These are phyloP conservation scores for Pseudonitzschia multiseries DNA, from an alignment of 108 stramenopile species.

Conservation along the genomic window DNA sequence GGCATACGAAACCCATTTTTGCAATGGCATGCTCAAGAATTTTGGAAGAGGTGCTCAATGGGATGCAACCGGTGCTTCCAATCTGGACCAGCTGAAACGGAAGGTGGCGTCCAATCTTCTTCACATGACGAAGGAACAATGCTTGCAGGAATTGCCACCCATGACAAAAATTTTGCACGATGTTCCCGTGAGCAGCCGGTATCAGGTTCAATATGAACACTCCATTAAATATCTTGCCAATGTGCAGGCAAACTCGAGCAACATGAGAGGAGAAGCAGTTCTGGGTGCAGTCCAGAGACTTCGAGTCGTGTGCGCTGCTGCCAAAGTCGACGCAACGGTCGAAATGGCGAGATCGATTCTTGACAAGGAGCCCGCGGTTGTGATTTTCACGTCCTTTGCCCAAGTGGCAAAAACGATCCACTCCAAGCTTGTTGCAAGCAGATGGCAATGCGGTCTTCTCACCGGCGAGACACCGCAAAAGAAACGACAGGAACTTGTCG, in stretches of 20 bases:
- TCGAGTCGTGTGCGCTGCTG: conserved; percentile 8
- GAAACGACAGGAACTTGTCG: conserved; percentile 76
- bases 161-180: conserved; percentile 57
- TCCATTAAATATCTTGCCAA: conserved; percentile 58
- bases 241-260: conserved; percentile 27
- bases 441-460: conserved; percentile 67
- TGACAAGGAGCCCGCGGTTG: conserved; percentile 63
- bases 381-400: conserved; percentile 74
- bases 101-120: conserved; percentile 64
- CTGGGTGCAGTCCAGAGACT: conserved; percentile 41
- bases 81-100: conserved; percentile 46
- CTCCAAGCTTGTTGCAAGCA: conserved; percentile 47
- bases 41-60: conserved; percentile 50
- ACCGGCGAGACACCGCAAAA: conserved; percentile 68
- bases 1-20: conserved; percentile 74
- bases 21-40: conserved; percentile 53
- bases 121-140: conserved; percentile 84
- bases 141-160: conserved; percentile 65
- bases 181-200: conserved; percentile 58
- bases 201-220: conserved; percentile 52
- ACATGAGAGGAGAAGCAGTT: conserved; percentile 50
- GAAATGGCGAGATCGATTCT: conserved; percentile 48
- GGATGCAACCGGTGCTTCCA: conserved; percentile 57
- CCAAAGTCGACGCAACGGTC: conserved; percentile 21
- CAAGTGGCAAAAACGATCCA: conserved; percentile 63